These are phyloP conservation scores for Phytophthora tentaculata DNA, from an alignment of 352 stramenopile genomes.

Conservation along the genomic window DNA sequence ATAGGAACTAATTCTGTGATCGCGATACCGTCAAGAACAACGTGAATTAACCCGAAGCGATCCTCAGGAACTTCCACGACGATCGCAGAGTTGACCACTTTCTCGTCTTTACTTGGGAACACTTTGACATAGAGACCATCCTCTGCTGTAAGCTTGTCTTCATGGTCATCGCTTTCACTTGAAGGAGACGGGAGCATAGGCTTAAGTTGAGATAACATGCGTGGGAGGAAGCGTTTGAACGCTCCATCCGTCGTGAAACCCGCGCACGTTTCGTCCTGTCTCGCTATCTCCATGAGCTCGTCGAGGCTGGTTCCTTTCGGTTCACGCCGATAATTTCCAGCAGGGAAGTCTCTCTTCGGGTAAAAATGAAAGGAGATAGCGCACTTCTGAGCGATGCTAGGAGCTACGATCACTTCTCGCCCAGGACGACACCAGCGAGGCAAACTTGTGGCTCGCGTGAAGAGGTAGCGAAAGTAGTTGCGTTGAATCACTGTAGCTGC, in stretches of 20 bases:
- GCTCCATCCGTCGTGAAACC: slow-evolving; percentile 75
- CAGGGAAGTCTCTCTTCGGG: slow-evolving; percentile 68
- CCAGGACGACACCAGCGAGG: slow-evolving; percentile 69
- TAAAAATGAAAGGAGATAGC: slow-evolving; percentile 85
- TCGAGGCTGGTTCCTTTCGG: slow-evolving; percentile 33
- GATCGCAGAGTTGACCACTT: slow-evolving; percentile 60
- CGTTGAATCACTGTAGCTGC: slow-evolving; percentile 69
- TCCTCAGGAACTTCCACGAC: slow-evolving; percentile 56
- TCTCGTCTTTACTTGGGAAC: slow-evolving; percentile 52
- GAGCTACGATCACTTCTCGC: slow-evolving; percentile 67
- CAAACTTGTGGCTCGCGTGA: slow-evolving; percentile 56
- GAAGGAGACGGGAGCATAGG: slow-evolving; percentile 38
- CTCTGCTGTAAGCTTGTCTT: slow-evolving; percentile 25
- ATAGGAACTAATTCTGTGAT: slow-evolving; percentile 58
- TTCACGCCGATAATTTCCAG: slow-evolving; percentile 68
- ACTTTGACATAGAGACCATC: slow-evolving; percentile 74
- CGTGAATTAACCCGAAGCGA: slow-evolving; percentile 64
- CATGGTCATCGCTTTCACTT: background rate
- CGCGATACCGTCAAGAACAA: slow-evolving; percentile 65
- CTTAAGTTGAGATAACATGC: slow-evolving; percentile 76
- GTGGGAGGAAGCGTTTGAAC: slow-evolving; percentile 79
- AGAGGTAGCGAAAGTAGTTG: slow-evolving; percentile 80
- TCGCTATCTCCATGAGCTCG: slow-evolving; percentile 64
- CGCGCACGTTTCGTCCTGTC: slow-evolving; percentile 72
- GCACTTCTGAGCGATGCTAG: slow-evolving; percentile 64